Evolutionary conservation across 2,329 filamentous ascomycete species (phyloP), one percentile per base, ranked within the genome.

Genomic region (Pseudomassariella vexata): DNA sequence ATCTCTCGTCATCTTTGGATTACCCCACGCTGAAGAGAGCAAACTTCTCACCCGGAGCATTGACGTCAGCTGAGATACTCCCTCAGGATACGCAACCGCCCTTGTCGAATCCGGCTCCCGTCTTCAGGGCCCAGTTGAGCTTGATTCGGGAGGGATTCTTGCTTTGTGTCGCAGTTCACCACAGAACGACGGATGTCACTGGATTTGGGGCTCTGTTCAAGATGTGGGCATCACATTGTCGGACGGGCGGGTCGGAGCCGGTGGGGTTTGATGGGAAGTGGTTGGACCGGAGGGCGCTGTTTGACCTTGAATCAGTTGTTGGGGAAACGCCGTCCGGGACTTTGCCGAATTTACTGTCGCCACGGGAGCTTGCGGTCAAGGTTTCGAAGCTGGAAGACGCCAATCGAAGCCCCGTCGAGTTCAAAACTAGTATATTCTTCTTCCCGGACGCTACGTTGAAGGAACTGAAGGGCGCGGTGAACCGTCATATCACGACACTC

Each of bases 201-300:
- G 52, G 52, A 9, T 45, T 47, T 14, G 50, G 42, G 7, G 28
- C 37, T 5, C 36, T 55, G 17, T 45, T 53, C n/a, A 45, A 42
- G 25, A 35, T 53, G 5, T 55, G 52, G 50, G 48, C 50, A 9
- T 36, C 48, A 11, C 33, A 49, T 34, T 52, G 49, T 21, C 45
- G 47, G 3, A 29, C 35, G 6, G 37, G 33, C 5, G 28, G 36
- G 5, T 44, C 44, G 10, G 28, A 23, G 2, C 24, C 31, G 12
- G 28, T 34, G 9, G 37, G 38, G 2, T 50, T 49, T 11, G 24
- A 44, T n/a, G 30, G 28, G 18, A 34, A 23, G 24, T 49, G 45
- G 48, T 28, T 47, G 14, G 37, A 49, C 18, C 44, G 46, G n/a
- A 7, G 18, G 6, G 31, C 21, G 5, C 31, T 50, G 9, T 34